Conservation (phyloP, 768 basidiomycete species). For the Daedaleopsis sinensis region DNA sequence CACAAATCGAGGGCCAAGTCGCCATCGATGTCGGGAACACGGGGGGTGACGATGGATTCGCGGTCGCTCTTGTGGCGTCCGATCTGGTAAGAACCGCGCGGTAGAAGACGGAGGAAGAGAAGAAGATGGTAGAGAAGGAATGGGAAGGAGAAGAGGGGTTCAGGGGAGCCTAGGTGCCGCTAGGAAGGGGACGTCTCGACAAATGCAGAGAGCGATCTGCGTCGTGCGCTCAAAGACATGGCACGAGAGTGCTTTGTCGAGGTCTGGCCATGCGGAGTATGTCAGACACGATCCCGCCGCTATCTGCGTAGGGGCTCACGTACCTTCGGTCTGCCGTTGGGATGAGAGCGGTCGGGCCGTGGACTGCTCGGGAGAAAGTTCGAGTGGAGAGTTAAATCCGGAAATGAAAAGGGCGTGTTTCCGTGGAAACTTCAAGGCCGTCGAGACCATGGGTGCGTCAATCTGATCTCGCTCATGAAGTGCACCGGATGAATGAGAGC, state of each 20-base stretch:
- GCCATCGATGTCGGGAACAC: slow-evolving; percentile 13
- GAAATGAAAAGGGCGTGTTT: slow-evolving; percentile 23
- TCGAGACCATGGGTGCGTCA: slow-evolving; percentile 1
- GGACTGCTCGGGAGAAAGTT: slow-evolving; percentile 4
- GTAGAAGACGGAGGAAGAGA: slow-evolving; percentile 9
- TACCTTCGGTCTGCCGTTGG: not conserved
- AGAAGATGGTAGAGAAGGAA: slow-evolving; percentile 8
- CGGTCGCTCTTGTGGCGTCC: slow-evolving; percentile 4
- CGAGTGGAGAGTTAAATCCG: slow-evolving; percentile 14
- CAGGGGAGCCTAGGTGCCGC: not conserved
- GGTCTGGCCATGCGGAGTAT: slow-evolving; percentile 10
- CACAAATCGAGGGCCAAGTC: not conserved
- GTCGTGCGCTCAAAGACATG: slow-evolving; percentile 1
- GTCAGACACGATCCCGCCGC: slow-evolving; percentile 13
- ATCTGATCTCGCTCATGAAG: not conserved
- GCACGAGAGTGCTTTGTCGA: not conserved
- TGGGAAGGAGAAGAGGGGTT: slow-evolving; percentile 5
- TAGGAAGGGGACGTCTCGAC: slow-evolving; percentile 7
- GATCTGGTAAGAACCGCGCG: slow-evolving; percentile 6
- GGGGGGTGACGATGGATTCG: not conserved
- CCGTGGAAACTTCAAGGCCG: slow-evolving; percentile 7
- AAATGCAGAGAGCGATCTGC: slow-evolving; percentile 12
- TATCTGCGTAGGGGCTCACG: slow-evolving; percentile 1
- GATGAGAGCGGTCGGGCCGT: slow-evolving; percentile 14
- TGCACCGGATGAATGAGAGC: not conserved